Conservation (phyloP, 2,329 filamentous ascomycete species). For the Fusarium graminum region DNA sequence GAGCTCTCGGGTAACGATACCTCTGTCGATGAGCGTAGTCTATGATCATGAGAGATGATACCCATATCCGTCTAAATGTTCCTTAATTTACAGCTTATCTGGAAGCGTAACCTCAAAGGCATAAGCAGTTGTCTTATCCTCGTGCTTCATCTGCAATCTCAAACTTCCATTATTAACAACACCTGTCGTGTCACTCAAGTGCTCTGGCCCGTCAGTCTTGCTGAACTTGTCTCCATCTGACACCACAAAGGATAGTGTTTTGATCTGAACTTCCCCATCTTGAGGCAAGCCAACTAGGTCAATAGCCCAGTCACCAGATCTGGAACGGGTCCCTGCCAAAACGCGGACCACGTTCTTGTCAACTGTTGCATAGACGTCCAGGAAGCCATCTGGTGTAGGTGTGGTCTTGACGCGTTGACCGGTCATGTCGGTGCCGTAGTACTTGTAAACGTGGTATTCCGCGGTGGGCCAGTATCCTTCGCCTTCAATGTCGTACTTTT, state of each 20-base stretch:
- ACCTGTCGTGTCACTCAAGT: not conserved
- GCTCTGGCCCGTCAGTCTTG: not conserved
- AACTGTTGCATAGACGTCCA: slow-evolving; percentile 18
- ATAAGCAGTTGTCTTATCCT: slow-evolving; percentile 10
- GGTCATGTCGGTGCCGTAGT: slow-evolving; percentile 23
- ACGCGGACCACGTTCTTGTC: not conserved
- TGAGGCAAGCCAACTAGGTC: not conserved
- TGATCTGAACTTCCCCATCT: not conserved
- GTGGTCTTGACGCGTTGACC: slow-evolving; percentile 15
- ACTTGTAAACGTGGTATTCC: slow-evolving; percentile 36
- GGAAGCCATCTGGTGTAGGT: not conserved
- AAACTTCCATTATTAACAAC: not conserved
- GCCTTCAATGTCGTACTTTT: not conserved
- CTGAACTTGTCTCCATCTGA: not conserved
- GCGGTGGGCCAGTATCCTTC: slow-evolving; percentile 29
- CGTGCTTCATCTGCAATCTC: not conserved
- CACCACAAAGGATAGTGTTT: not conserved
- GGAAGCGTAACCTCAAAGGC: slow-evolving; percentile 10
- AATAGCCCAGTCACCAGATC: slow-evolving; percentile 5
- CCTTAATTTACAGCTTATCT: not conserved
- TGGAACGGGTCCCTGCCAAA: slow-evolving; percentile 11
- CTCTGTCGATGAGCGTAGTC: not conserved
- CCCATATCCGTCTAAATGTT: too few relatives aligned
- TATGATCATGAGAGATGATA: not conserved
- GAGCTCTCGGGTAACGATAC: not conserved